Evolutionary conservation across 495 filamentous ascomycete species (phyloP).

Genomic region (Aspergillus mulundensis): DNA sequence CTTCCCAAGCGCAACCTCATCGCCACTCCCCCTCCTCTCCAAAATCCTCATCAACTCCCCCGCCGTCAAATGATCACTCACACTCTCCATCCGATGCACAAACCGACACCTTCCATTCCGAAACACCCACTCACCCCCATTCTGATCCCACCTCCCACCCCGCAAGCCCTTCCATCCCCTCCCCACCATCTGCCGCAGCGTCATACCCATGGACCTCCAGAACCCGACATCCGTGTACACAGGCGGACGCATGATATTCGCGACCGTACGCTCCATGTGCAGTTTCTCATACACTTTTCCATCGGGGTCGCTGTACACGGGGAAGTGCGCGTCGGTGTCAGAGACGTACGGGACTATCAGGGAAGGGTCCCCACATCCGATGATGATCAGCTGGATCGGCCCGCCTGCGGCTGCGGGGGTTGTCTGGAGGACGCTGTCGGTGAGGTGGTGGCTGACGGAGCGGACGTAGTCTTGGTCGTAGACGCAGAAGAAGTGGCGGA

Average conservation of each 20-base stretch:
- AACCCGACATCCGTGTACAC: conserved; percentile 15
- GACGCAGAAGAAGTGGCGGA: conserved; percentile 27
- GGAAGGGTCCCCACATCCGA: conserved; percentile 23
- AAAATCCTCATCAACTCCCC: conserved; percentile 21
- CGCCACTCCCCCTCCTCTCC: neutral
- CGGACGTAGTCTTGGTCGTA: conserved; percentile 29
- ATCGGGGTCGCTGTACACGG: conserved; percentile 22
- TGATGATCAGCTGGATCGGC: conserved; percentile 26
- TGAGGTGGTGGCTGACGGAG: conserved; percentile 16
- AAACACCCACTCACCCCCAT: conserved; percentile 28
- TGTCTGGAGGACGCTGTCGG: conserved; percentile 16
- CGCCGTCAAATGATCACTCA: conserved; percentile 27
- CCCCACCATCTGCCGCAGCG: conserved; percentile 18
- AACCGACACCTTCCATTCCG: conserved; percentile 15
- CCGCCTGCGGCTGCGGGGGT: conserved; percentile 13
- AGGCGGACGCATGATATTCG: conserved; percentile 19
- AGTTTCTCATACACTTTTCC: conserved; percentile 21
- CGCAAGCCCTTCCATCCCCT: conserved; percentile 13
- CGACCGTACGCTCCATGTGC: conserved; percentile 18
- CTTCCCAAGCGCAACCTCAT: neutral
- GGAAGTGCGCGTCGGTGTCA: conserved; percentile 16
- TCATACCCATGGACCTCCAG: conserved; percentile 2
- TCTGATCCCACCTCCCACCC: conserved; percentile 18
- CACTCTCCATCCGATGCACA: conserved; percentile 24
- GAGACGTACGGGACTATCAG: conserved; percentile 22